Evolutionary conservation across 345 rosid species (phyloP).

Genomic region (Eucalyptus globulus): DNA sequence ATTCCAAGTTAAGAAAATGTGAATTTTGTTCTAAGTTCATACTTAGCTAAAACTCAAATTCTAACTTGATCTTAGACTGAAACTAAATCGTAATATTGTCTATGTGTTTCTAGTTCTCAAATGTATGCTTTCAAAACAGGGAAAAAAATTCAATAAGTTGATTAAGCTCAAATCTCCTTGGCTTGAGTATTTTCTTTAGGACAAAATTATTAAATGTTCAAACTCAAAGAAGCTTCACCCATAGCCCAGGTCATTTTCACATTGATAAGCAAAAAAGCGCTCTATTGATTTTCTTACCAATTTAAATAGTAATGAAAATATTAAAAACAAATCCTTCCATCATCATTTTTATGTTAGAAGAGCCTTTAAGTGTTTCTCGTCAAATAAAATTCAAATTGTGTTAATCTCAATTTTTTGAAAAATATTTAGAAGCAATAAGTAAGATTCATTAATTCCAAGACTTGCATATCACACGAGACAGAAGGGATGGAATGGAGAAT

Average conservation of each 20-base stretch:
- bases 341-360: not conserved
- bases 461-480: not conserved
- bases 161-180: not conserved
- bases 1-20: not conserved
- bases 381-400: too few relatives aligned
- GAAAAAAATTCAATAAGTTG: not conserved
- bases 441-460: not conserved
- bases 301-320: not conserved
- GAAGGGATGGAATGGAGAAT: not conserved
- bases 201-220: too few relatives aligned
- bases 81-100: not conserved
- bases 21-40: not conserved
- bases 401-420: not conserved
- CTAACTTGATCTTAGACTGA: not conserved
- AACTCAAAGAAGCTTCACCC: too few relatives aligned
- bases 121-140: not conserved
- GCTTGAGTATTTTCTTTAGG: not conserved
- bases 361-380: not conserved
- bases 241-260: too few relatives aligned
- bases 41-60: not conserved
- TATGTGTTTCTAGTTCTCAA: not conserved
- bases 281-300: not conserved
- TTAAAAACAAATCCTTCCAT: not conserved
- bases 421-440: not conserved
- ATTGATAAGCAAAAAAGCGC: too few relatives aligned